Evolutionary conservation across 768 basidiomycete species (phyloP).

Genomic region (Coprinopsis sp.): DNA sequence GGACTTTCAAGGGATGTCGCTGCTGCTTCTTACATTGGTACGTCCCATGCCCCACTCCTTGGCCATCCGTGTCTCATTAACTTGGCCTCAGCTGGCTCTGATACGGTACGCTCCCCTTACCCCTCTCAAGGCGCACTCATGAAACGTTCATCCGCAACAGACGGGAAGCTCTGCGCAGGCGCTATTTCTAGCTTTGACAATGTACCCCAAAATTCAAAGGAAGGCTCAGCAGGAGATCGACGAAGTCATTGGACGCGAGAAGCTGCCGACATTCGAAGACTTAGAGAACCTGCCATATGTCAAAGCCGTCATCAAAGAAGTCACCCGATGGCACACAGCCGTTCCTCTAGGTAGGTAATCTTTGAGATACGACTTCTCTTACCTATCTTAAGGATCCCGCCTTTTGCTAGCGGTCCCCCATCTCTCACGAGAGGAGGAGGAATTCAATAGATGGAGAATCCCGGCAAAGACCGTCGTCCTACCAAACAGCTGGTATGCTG

Average conservation of each 20-base stretch:
- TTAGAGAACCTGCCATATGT: constrained; percentile 30
- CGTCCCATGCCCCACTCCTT: too few species aligned
- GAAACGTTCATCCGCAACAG: too few species aligned
- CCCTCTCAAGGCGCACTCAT: too few species aligned
- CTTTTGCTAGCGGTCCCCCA: constrained; percentile 1
- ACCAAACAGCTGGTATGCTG: constrained; percentile 12
- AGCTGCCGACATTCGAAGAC: constrained; percentile 33
- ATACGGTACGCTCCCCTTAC: too few species aligned
- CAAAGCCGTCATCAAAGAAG: constrained; percentile 29
- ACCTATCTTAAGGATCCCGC: neutral
- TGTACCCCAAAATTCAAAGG: constrained; percentile 28
- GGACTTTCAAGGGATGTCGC: too few species aligned
- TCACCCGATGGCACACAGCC: constrained; percentile 15
- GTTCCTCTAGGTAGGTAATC: constrained; percentile 5
- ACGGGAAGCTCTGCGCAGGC: too few species aligned
- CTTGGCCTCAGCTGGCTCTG: too few species aligned
- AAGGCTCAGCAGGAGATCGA: too few species aligned
- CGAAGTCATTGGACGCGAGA: too few species aligned
- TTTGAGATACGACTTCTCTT: neutral
- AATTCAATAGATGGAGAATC: constrained; percentile 10
- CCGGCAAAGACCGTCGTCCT: constrained; percentile 11
- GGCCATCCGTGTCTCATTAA: too few species aligned
- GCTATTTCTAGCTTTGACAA: too few species aligned
- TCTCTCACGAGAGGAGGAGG: constrained; percentile 3
- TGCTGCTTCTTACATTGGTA: too few species aligned